Conservation (phyloP, 2,329 filamentous ascomycete genomes). For the Macrophomina pseudophaseolina region DNA sequence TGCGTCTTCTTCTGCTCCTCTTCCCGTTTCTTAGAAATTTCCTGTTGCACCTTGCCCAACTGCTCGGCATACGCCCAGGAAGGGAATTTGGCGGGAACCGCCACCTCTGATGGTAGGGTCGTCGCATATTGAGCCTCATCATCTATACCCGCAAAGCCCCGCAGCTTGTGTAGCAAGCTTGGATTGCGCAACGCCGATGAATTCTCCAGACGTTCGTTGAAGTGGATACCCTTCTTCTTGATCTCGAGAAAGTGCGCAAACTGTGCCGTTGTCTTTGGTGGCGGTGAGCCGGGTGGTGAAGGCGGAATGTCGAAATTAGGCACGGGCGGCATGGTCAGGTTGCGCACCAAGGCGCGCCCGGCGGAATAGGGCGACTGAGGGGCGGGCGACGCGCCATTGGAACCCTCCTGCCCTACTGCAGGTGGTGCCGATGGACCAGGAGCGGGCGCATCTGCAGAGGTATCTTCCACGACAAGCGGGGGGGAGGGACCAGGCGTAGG, state of each 20-base stretch:
- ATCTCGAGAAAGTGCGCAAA: slow-evolving; percentile 75
- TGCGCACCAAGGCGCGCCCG: slow-evolving; percentile 67
- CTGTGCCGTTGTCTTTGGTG: slow-evolving; percentile 62
- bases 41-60: slow-evolving; percentile 48
- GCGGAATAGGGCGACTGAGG: slow-evolving; percentile 69
- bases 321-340: slow-evolving; percentile 73
- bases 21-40: slow-evolving; percentile 40
- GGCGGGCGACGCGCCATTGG: slow-evolving; percentile 31
- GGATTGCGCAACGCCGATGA: slow-evolving; percentile 74
- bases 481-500: slow-evolving; percentile 12
- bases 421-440: slow-evolving; percentile 31
- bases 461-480: not conserved
- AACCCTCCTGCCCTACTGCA: slow-evolving; percentile 30
- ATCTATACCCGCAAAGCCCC: slow-evolving; percentile 68
- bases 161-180: slow-evolving; percentile 71
- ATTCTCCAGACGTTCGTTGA: slow-evolving; percentile 74
- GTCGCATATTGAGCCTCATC: slow-evolving; percentile 69
- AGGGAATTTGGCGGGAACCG: slow-evolving; percentile 47
- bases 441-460: slow-evolving; percentile 20
- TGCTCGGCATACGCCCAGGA: slow-evolving; percentile 52
- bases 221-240: slow-evolving; percentile 78
- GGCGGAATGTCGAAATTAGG: slow-evolving; percentile 76
- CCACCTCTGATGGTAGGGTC: slow-evolving; percentile 51
- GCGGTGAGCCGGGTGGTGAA: slow-evolving; percentile 66
- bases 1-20: slow-evolving; percentile 37